Conservation (phyloP, 805 yeast species). For the Candida schatavii region DNA sequence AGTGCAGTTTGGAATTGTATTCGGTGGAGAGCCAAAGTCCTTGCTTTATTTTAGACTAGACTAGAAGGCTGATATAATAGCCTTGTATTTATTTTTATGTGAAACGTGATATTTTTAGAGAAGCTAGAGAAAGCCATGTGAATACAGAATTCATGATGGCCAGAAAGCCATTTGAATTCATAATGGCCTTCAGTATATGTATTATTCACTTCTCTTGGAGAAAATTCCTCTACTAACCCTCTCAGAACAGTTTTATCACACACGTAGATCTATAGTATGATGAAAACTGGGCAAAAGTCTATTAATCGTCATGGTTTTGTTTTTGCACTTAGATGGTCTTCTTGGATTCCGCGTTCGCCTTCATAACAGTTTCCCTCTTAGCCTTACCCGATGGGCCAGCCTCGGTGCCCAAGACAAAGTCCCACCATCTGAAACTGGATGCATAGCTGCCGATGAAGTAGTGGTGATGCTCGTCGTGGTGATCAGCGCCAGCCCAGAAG, state of each 20-base stretch:
- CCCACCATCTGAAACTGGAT: conserved; percentile 60
- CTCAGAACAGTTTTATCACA: too few relatives aligned
- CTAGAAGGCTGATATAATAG: too few relatives aligned
- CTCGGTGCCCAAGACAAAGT: conserved; percentile 49
- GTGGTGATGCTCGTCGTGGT: conserved; percentile 61
- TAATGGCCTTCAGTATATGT: too few relatives aligned
- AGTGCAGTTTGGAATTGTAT: conserved; percentile 70
- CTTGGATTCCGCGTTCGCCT: conserved; percentile 37
- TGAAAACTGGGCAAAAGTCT: too few relatives aligned
- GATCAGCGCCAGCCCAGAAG: conserved; percentile 66
- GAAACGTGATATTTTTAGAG: neutral
- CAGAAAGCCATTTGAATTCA: too few relatives aligned
- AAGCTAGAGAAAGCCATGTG: neutral
- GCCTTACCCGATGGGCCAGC: conserved; percentile 54
- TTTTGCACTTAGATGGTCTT: conserved; percentile 16
- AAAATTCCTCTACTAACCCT: too few relatives aligned
- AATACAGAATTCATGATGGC: neutral
- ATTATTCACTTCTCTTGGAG: too few relatives aligned
- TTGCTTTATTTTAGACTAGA: neutral
- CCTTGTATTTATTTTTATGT: neutral
- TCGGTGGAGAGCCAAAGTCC: conserved; percentile 52
- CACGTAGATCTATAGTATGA: too few relatives aligned
- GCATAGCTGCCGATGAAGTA: conserved; percentile 59
- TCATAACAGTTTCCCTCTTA: conserved; percentile 45
- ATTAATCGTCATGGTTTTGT: too few relatives aligned